Evolutionary conservation across 1,284 basidiomycete species (phyloP), one percentile per base, ranked within the genome.

Genomic region (Fomitopsis palustris): DNA sequence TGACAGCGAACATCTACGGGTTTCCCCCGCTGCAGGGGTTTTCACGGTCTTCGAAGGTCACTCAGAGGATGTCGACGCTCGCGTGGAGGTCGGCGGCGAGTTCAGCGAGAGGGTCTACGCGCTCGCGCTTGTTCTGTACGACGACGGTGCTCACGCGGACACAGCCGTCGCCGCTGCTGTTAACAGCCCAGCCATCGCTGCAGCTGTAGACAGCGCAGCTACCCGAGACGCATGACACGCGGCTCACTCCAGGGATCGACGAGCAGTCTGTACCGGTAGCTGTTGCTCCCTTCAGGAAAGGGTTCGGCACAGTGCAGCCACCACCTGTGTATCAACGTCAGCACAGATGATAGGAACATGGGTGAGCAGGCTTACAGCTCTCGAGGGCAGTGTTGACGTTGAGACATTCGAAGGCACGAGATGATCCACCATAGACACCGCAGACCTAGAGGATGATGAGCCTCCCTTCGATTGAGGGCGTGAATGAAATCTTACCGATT

Each of bases 121-220:
- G 37, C 38, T 33, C 31, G 49, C 29, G 49, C 52, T 38, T 42
- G 31, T 25, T 17, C 35, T 54, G 38, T 43, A 35, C 33, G 9
- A 27, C 49, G 5, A 56, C 31, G 27, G 41, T 53, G 54, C 23
- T 47, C n/a, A 41, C 58, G 9, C 53, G 42, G 4, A 56, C 43
- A 47, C 65, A 66, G 16, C 47, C 59, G 3, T 63, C 51, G 27
- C 62, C 62, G 21, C 61, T 53, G 17, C 42, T 29, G 43, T 64
- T 60, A 29, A 70, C 60, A 21, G 51, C 60, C 66, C 62, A 75
- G 17, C 72, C 72, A 21, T 55, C 52, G 16, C 61, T 55, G 62
- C 75, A 75, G 23, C 58, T 59, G 25, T 61, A 43, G 21, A 77
- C 69, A n/a, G 66, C 61, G 61, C 76, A 77, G 16, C 54, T 54